These are phyloP conservation scores for Fistulina hepatica DNA, from an alignment of 1,284 basidiomycete species.

Conservation along the genomic window DNA sequence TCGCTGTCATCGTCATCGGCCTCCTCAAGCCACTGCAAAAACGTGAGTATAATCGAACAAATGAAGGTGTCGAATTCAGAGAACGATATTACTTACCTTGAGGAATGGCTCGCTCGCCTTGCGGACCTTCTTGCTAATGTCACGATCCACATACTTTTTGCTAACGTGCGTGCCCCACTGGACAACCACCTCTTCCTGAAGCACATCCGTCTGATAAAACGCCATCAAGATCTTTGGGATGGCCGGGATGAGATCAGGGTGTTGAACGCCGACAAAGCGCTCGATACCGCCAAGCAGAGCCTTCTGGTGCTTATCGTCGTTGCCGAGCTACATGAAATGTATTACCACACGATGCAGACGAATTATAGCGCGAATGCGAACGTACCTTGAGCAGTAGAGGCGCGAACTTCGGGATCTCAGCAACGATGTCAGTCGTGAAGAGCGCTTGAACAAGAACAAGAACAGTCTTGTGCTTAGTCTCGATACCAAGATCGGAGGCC, in stretches of 20 bases:
- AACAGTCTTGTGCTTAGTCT: slow-evolving; percentile 92
- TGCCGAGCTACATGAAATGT: slow-evolving; percentile 42
- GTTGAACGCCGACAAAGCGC: slow-evolving; percentile 62
- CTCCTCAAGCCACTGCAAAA: slow-evolving; percentile 43
- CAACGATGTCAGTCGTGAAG: slow-evolving; percentile 69
- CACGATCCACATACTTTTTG: slow-evolving; percentile 97
- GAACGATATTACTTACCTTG: slow-evolving; percentile 36
- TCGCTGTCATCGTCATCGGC: slow-evolving; percentile 46
- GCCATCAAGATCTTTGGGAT: slow-evolving; percentile 93
- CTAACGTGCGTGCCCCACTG: slow-evolving; percentile 97
- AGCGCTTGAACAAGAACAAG: slow-evolving; percentile 81
- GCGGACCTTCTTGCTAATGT: slow-evolving; percentile 89
- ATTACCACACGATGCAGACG: background rate
- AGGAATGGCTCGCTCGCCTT: slow-evolving; percentile 95
- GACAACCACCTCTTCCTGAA: slow-evolving; percentile 85
- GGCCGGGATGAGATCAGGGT: slow-evolving; percentile 54
- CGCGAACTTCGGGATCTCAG: slow-evolving; percentile 66
- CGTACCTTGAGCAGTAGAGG: slow-evolving; percentile 76
- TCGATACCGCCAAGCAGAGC: slow-evolving; percentile 85
- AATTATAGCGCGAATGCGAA: slow-evolving; percentile 7
- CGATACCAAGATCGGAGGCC: slow-evolving; percentile 86
- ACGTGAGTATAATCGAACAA: slow-evolving; percentile 8
- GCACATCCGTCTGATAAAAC: slow-evolving; percentile 86
- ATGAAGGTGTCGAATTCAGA: slow-evolving; percentile 1
- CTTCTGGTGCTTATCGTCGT: slow-evolving; percentile 93